Evolutionary conservation across 306 rosid genomes (phyloP), one percentile per base, ranked within the genome.

Genomic region (Pueraria montana): DNA sequence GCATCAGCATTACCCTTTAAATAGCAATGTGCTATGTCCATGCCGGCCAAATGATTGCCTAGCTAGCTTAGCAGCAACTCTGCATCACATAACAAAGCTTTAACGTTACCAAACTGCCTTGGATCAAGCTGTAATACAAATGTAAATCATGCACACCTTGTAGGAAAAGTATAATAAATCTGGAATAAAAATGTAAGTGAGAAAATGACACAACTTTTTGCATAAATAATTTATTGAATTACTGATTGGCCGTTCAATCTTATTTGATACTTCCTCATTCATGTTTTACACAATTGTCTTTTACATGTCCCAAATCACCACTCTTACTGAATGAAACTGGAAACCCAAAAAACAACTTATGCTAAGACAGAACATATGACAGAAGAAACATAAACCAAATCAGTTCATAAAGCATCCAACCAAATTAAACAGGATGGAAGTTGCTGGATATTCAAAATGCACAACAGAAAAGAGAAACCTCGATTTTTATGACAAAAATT

Each of bases 1-100:
- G 91, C 97, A 52, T 96, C 97, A n/a, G 96, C 65, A 84, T 96
- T 93, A 20, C 98, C 97, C 36, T 93, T 90, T 46, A 96, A 89
- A 83, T 83, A 77, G 85, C 86, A 92, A 78, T 92, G 88, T 53
- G 93, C 96, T 72, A 93, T 82, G 26, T 93, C 97, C 99, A 93
- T 96, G n/a, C 48, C 67, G 12, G 49, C 8, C 3, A 42, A 52
- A 76, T 18, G 17, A 56, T 16, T 46, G 68, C 34, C 58, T 26
- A 78, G 46, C 62, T 66, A 46, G 13, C 76, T 48, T 8, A 23
- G 40, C 8, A 38, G 36, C 58, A 67, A 74, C 13, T 65, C 66
- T 2, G 50, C 63, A 40, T 53, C 49, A 70, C 24, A 68, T 3
- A 23, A 73, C 69, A 24, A 34, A 61, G 8, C 58, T n/a, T 53